phyloP scores from a whole-genome alignment of 148 eudicot species.

The Euryodendron excelsum region DNA sequence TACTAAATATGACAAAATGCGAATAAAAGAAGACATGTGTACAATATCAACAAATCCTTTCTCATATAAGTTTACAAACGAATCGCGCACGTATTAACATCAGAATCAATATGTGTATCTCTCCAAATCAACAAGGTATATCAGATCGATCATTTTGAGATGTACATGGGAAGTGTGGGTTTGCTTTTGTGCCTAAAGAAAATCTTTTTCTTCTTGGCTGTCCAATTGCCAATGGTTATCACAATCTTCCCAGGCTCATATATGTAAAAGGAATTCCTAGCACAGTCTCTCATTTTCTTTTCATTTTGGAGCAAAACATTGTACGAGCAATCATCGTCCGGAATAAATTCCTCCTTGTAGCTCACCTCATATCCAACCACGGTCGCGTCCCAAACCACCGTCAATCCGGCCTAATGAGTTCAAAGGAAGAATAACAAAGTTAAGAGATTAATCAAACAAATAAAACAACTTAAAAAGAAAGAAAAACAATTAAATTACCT shows the following conservation, averaged over 20 bases:
- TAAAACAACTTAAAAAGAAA: background rate
- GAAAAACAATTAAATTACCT: conserved; percentile 25
- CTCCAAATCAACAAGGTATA: background rate
- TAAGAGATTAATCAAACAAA: no score
- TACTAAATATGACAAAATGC: background rate
- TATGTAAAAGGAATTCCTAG: conserved; percentile 63
- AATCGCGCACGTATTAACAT: background rate
- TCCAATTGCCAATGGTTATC: conserved; percentile 49
- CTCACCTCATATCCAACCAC: conserved; percentile 61
- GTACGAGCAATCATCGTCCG: conserved; percentile 87
- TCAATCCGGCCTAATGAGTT: conserved; percentile 50
- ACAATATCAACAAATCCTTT: background rate
- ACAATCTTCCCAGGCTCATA: conserved; percentile 77
- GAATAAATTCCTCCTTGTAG: conserved; percentile 76
- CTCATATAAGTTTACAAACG: background rate
- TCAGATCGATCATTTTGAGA: background rate
- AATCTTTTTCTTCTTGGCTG: conserved; percentile 51
- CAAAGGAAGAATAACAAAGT: no score
- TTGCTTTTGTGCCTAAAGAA: conserved; percentile 60
- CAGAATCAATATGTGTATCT: no score
- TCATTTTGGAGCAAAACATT: conserved; percentile 55
- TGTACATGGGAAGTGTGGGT: conserved; percentile 52
- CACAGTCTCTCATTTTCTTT: conserved; percentile 41
- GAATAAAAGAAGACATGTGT: background rate
- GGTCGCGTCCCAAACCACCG: conserved; percentile 55